A percentile compares a stretch with the other conserved stretches of the same genome.
Evolutionary conservation across 768 basidiomycete species (phyloP).

Genomic region (Russula earlei): DNA sequence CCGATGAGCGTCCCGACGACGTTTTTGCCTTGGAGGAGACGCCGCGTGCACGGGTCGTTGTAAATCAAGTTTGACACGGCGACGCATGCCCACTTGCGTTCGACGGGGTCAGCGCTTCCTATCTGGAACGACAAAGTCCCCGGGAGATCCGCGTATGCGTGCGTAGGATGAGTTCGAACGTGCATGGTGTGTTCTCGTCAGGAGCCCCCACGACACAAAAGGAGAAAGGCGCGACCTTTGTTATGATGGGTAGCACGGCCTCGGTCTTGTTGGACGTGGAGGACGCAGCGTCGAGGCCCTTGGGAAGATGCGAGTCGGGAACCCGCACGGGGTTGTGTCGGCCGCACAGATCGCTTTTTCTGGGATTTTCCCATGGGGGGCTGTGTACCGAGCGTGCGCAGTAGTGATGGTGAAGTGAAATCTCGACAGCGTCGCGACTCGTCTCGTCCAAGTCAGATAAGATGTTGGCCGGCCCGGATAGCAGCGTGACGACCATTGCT

Average conservation of each 20-base stretch:
- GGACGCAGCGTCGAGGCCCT: constrained; percentile 68
- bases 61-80: constrained; percentile 93
- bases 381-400: too few species aligned
- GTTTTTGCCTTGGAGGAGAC: constrained; percentile 85
- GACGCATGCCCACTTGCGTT: constrained; percentile 93
- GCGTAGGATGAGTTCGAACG: neutral
- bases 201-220: neutral
- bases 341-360: constrained; percentile 73
- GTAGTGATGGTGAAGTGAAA: too few species aligned
- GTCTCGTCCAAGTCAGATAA: too few species aligned
- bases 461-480: too few species aligned
- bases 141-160: too few species aligned
- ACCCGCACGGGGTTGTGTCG: constrained; percentile 93
- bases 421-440: too few species aligned
- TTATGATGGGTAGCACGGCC: constrained; percentile 78
- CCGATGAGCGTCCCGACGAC: constrained; percentile 80
- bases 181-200: neutral
- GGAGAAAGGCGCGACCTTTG: constrained; percentile 49
- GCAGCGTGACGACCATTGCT: too few species aligned
- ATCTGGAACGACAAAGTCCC: constrained; percentile 36
- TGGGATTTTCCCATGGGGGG: constrained; percentile 82
- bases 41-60: constrained; percentile 86
- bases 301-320: constrained; percentile 83
- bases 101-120: constrained; percentile 62
- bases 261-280: constrained; percentile 67